Evolutionary conservation across 441 rosid species (phyloP).

Genomic region (Erodium chrysanthum): DNA sequence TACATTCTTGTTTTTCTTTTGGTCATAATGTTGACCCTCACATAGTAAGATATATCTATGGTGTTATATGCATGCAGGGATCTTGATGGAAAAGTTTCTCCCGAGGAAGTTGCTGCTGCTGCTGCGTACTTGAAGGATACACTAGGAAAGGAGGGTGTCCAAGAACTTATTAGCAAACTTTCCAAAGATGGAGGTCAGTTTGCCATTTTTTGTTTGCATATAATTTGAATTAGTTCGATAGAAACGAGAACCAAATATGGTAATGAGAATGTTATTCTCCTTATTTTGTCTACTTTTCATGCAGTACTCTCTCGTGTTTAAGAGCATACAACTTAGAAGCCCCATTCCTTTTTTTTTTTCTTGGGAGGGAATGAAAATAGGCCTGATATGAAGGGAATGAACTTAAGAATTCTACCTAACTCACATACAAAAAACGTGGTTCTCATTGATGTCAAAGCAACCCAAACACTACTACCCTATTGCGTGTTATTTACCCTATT

Average conservation of each 20-base stretch:
- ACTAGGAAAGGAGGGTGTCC: slow-evolving; percentile 61
- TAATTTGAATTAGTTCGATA: no score
- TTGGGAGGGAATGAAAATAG: neutral
- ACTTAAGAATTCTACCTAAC: neutral
- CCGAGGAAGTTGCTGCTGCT: slow-evolving; percentile 83
- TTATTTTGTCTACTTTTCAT: neutral
- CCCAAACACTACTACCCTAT: neutral
- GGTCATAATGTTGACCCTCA: neutral
- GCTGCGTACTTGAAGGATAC: slow-evolving; percentile 65
- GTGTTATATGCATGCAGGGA: slow-evolving; percentile 38
- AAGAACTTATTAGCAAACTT: slow-evolving; percentile 64
- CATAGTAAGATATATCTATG: neutral
- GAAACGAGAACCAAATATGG: neutral
- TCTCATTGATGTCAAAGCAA: neutral
- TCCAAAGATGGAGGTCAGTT: slow-evolving; percentile 66
- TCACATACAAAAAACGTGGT: neutral
- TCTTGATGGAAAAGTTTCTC: slow-evolving; percentile 73
- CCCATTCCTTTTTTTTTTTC: neutral
- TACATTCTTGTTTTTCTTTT: neutral
- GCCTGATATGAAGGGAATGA: neutral
- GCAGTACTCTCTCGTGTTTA: neutral
- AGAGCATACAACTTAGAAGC: neutral
- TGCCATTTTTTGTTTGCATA: neutral
- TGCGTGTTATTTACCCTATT: neutral
- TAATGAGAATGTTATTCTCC: neutral